Conservation (phyloP, 371 early-diverging fungal species). For the Haplosporangium sp. region DNA sequence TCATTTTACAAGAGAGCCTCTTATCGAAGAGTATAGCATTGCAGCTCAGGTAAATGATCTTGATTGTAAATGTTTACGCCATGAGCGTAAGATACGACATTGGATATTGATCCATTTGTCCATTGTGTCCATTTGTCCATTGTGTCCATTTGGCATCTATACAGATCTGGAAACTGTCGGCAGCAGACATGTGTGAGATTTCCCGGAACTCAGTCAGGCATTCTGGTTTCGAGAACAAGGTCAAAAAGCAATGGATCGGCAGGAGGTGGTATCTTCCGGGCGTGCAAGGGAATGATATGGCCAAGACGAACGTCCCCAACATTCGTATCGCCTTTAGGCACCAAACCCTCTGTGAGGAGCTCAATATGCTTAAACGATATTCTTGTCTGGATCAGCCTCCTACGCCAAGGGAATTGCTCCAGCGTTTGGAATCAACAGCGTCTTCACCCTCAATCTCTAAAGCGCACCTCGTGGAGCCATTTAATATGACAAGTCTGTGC, state of each 20-base stretch:
- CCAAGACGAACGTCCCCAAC: constrained; percentile 96
- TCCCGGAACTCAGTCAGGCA: constrained; percentile 96
- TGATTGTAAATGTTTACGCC: background rate
- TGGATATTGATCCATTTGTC: background rate
- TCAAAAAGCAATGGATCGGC: constrained; percentile 97
- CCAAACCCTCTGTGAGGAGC: constrained; percentile 90
- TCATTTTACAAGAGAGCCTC: constrained; percentile 98
- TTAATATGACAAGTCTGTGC: no score
- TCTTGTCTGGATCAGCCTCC: constrained; percentile 37
- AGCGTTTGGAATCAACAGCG: constrained; percentile 44
- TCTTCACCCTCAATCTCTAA: constrained; percentile 41
- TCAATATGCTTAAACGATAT: constrained; percentile 63
- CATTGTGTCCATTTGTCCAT: background rate
- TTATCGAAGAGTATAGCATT: constrained; percentile 99
- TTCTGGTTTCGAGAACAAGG: constrained; percentile 90
- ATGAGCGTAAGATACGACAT: background rate
- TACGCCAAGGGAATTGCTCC: constrained; percentile 43
- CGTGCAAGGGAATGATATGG: constrained; percentile 87
- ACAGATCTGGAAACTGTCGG: constrained; percentile 95
- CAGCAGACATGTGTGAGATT: constrained; percentile 98
- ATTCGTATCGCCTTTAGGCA: constrained; percentile 82
- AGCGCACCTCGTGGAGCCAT: no score
- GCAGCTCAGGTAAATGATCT: constrained; percentile 85
- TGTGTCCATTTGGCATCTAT: background rate
- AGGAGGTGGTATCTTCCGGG: constrained; percentile 81